Evolutionary conservation across 169 alveolate species (phyloP), one percentile per base, ranked within the genome.

Genomic region (Cryptosporidium andersoni): DNA sequence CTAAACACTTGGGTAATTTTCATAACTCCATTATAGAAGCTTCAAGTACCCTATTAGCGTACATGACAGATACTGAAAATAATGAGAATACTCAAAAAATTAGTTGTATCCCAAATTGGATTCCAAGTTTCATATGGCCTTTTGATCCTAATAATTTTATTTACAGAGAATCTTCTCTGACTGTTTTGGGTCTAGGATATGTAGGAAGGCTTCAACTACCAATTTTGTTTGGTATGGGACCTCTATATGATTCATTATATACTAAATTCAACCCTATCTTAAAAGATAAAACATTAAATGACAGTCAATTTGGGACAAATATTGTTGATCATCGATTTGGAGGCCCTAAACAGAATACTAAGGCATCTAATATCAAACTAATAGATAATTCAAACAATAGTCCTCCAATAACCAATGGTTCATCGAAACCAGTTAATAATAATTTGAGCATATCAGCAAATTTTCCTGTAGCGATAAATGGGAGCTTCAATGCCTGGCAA

Each of bases 121-220:
- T 74, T 74, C 85, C 85, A 1, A 36, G 74, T 25, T 74, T 74
- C 42, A 66, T 74, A 45, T 74, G 85, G 85, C 85, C 85, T 1
- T 68, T 58, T 55, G 85, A 74, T 48, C 85, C 85, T 2, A 74
- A 74, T 58, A 74, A 55, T 60, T 40, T 74, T 45, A 37, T 74
- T 39, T 43, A 58, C 43, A 56, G 51, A 37, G 85, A 74, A 42
- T 74, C 85, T 58, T 58, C 45, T 58, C 12, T 62, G 5, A 74
- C 66, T 47, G 40, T 74, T 4, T 42, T 74, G 25, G 85, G 85
- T 25, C 36, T 74, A 42, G 85, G 85, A 39, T 16, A 58, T 60
- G 45, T 64, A 6, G 85, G 85, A 11, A 74, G 68, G 60, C 45
- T 74, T 8, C 42, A 52, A 16, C 4, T 55, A 36, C 85, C 85